Evolutionary conservation across 2,329 filamentous ascomycete species (phyloP).

Genomic region (Penicillium expansum): DNA sequence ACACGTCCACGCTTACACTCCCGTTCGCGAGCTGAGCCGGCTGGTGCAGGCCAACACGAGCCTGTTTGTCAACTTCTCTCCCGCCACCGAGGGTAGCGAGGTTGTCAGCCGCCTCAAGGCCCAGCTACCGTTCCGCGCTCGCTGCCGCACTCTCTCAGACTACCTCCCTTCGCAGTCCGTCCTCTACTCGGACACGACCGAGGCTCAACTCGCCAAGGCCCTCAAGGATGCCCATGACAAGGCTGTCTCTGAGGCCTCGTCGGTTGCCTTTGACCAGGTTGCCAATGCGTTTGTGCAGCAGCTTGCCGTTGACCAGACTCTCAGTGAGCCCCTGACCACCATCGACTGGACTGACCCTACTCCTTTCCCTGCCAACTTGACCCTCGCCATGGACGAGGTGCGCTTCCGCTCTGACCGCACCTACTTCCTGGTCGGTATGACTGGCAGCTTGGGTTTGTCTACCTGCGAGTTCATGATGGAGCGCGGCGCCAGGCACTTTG

Average conservation of each 20-base stretch:
- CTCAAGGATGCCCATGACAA: background rate
- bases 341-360: background rate
- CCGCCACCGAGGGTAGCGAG: background rate
- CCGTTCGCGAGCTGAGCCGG: background rate
- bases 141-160: background rate
- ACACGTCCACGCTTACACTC: background rate
- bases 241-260: background rate
- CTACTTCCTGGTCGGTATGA: background rate
- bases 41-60: background rate
- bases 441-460: background rate
- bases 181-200: background rate
- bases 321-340: background rate
- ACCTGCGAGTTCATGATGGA: background rate
- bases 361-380: background rate
- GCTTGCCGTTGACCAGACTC: background rate
- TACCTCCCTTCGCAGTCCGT: background rate
- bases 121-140: background rate
- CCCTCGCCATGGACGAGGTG: background rate
- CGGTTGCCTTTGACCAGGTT: background rate
- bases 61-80: background rate
- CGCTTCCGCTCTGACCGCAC: background rate
- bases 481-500: background rate
- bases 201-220: background rate
- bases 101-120: background rate
- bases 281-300: background rate